These are phyloP conservation scores for Pythium insidiosum DNA, from an alignment of 352 stramenopile species.

Conservation along the genomic window DNA sequence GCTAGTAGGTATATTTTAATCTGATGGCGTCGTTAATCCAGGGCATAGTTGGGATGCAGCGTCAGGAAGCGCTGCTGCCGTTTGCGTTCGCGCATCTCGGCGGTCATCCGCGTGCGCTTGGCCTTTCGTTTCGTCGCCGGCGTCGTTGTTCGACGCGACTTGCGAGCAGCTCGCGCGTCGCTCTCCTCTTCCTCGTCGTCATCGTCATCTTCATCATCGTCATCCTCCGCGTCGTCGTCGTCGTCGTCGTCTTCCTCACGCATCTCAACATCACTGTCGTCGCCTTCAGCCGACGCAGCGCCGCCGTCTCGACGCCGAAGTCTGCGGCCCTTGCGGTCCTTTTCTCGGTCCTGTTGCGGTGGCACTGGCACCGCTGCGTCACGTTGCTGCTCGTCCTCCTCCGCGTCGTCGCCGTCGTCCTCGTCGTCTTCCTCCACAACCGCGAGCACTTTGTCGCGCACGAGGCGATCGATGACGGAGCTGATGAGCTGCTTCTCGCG, in stretches of 20 bases:
- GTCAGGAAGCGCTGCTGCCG: constrained; percentile 38
- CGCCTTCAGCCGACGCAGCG: no score
- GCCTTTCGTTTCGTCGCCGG: constrained; percentile 1
- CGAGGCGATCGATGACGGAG: constrained; percentile 74
- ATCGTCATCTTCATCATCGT: background rate
- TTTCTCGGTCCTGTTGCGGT: constrained; percentile 15
- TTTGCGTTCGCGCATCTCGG: constrained; percentile 11
- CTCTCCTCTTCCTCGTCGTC: background rate
- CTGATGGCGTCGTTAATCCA: no score
- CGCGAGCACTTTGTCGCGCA: constrained; percentile 67
- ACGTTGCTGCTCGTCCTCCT: constrained; percentile 11
- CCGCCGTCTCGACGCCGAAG: no score
- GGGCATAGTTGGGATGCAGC: constrained; percentile 71
- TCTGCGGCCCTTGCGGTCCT: constrained; percentile 4
- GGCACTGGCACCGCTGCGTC: no score
- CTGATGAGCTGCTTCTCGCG: constrained; percentile 79
- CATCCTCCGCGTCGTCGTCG: background rate
- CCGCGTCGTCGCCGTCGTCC: constrained; percentile 15
- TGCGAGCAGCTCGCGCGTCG: background rate
- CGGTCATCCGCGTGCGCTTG: constrained; percentile 18
- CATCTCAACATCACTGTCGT: background rate
- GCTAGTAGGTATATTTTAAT: no score
- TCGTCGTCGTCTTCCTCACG: constrained; percentile 11
- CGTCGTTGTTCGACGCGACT: constrained; percentile 6
- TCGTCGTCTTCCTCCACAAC: constrained; percentile 66